Base-by-base conservation (phyloP, 306 rosid species). In the Trifolium pratense region DNA sequence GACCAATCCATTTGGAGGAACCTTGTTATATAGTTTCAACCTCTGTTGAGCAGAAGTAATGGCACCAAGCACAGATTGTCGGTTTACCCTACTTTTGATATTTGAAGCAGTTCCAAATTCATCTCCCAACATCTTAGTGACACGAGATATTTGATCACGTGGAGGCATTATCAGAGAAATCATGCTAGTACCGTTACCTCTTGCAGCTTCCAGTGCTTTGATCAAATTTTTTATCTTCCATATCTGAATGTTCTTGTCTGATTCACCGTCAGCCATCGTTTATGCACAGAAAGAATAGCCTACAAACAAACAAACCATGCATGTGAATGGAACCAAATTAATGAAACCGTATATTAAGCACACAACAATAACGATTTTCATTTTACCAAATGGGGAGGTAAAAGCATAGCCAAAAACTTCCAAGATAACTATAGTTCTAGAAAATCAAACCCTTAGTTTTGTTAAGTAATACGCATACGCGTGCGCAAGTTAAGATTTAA, bases 111-210 rank as follows among this genome's bases (percentile, higher is more conserved):
- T 92, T 72, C 97, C 97, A 78, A 83, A 92, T 83, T 92, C 97
- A 82, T 92, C 97, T 40, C 96, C 97, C 71, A 92, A 79, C 97
- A 92, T 92, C 93, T 92, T 92, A 15, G 97, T 89, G 66, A 92
- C 97, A 52, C 93, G 90, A 49, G 97, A 89, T 20, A 92, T 81
- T 55, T 92, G 97, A 87, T 92, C 97, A 1, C 97, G 88, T 0
- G 97, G 97, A 80, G 97, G 97, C 96, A 92, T 92, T 5, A 92
- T 89, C 46, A 92, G 90, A 58, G 97, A 92, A 73, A 92, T 92
- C 97, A 92, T 92, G 86, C 97, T 89, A 65, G 97, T 92, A 49
- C 97, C 97, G 75, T 92, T 92, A 15, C 97, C 97, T 73, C 96
- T 82, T 0, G 97, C 97, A 73, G 97, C 69, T 85, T 92, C 97